Conservation (phyloP, 2,329 filamentous ascomycete species). For the Dothistroma pini region DNA sequence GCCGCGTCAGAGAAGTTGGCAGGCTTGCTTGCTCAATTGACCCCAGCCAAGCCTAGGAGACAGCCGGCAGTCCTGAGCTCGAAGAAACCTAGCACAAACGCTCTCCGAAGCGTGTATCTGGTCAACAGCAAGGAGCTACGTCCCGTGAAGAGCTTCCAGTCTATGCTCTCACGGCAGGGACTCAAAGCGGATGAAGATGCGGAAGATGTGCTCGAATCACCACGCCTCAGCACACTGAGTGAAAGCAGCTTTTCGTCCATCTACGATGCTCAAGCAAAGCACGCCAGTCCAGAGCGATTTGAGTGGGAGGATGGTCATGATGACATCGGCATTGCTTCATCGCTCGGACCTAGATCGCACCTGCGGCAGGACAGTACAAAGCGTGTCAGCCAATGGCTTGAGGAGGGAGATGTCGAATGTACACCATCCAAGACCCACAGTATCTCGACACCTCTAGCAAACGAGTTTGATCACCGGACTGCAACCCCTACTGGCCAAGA, state of each 20-base stretch:
- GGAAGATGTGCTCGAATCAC: constrained; percentile 32
- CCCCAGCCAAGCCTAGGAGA: constrained; percentile 27
- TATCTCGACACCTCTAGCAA: constrained; percentile 22
- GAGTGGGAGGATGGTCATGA: constrained; percentile 29
- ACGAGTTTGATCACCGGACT: constrained; percentile 7
- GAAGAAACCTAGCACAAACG: constrained; percentile 34
- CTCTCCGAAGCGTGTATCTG: constrained; percentile 36
- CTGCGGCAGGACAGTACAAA: constrained; percentile 35
- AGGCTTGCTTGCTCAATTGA: constrained; percentile 21
- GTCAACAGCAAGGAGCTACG: constrained; percentile 30
- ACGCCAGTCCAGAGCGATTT: constrained; percentile 26
- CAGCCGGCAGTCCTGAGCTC: constrained; percentile 32
- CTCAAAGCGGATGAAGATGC: constrained; percentile 23
- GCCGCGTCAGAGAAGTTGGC: constrained; percentile 27
- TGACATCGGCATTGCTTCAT: constrained; percentile 11
- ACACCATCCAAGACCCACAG: constrained; percentile 32
- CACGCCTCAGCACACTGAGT: constrained; percentile 36
- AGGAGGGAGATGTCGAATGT: constrained; percentile 26
- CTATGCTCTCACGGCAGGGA: constrained; percentile 32
- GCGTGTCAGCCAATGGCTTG: constrained; percentile 37
- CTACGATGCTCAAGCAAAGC: constrained; percentile 32
- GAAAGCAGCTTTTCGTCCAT: constrained; percentile 39
- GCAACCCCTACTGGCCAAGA: constrained; percentile 4
- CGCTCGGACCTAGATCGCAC: constrained; percentile 15
- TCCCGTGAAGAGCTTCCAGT: constrained; percentile 36